These are phyloP conservation scores for Inga leiocalycina DNA, from an alignment of 306 rosid species.

Conservation along the genomic window DNA sequence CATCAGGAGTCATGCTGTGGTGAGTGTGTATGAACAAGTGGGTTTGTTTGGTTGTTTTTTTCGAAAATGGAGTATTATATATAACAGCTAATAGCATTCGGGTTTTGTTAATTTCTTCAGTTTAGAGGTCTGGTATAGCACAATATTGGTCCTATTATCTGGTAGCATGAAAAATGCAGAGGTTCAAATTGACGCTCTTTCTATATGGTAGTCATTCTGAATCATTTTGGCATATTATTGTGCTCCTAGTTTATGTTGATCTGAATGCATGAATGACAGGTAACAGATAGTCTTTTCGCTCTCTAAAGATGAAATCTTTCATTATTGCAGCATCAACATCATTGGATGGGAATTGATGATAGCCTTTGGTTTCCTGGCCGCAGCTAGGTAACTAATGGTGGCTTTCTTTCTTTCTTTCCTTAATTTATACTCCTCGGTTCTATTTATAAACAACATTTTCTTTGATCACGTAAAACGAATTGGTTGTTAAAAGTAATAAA, in stretches of 20 bases:
- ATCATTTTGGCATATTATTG: not conserved
- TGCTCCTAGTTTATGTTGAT: slow-evolving; percentile 2
- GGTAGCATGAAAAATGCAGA: slow-evolving; percentile 56
- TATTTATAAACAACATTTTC: too few species aligned
- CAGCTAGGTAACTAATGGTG: slow-evolving; percentile 44
- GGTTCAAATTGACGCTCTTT: slow-evolving; percentile 53
- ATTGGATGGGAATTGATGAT: slow-evolving; percentile 68
- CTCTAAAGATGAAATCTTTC: not conserved
- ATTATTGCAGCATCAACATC: slow-evolving; percentile 50
- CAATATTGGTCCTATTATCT: slow-evolving; percentile 50
- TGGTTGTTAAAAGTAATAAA: too few species aligned
- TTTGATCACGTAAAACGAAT: too few species aligned
- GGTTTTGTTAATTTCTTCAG: too few species aligned
- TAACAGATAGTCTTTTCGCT: not conserved
- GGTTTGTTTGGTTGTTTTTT: not conserved
- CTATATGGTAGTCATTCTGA: slow-evolving; percentile 48
- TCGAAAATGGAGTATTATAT: too few species aligned
- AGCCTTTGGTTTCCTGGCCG: slow-evolving; percentile 53
- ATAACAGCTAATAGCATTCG: too few species aligned
- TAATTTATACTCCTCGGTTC: too few species aligned
- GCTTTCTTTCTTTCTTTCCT: not conserved
- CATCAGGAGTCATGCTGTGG: not conserved
- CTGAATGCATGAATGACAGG: not conserved
- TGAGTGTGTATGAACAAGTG: not conserved
- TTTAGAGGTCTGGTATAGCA: not conserved